phyloP scores from a whole-genome alignment of 441 rosid species.

The Breynia disticha region DNA sequence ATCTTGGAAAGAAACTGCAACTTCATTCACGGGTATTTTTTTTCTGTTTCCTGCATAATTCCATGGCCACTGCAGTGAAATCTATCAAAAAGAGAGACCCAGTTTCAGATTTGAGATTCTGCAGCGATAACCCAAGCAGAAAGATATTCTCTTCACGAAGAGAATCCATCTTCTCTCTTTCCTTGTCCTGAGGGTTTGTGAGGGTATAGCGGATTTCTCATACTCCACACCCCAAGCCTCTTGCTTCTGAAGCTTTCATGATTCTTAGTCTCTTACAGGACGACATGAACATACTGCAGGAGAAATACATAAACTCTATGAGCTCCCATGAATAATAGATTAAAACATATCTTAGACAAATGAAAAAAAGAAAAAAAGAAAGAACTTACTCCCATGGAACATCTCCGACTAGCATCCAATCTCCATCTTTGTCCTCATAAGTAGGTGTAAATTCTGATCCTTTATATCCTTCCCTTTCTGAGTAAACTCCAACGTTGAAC shows the following conservation, averaged over 20 bases:
- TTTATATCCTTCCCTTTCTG: constrained; percentile 70
- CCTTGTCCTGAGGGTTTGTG: too few species aligned
- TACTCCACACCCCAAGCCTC: constrained; percentile 33
- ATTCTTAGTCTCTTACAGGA: constrained; percentile 66
- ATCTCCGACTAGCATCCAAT: too few species aligned
- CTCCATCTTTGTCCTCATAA: too few species aligned
- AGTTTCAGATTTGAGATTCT: too few species aligned
- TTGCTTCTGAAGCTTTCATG: constrained; percentile 66
- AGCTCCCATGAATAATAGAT: background rate
- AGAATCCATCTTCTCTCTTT: too few species aligned
- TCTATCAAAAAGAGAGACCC: too few species aligned
- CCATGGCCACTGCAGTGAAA: too few species aligned
- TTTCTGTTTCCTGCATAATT: background rate
- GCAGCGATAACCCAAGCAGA: too few species aligned
- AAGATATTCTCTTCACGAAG: too few species aligned
- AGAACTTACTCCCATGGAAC: too few species aligned
- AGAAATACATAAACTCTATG: background rate
- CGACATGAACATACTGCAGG: constrained; percentile 53
- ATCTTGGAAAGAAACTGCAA: constrained; percentile 9
- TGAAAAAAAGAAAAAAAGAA: background rate
- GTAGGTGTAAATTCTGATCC: too few species aligned
- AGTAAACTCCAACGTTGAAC: constrained; percentile 38
- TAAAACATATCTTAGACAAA: background rate
- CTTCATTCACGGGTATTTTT: background rate
- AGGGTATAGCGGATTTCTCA: too few species aligned